Evolutionary conservation across 345 rosid species (phyloP), one percentile per base, ranked within the genome.

Genomic region (Fremontodendron californicum): DNA sequence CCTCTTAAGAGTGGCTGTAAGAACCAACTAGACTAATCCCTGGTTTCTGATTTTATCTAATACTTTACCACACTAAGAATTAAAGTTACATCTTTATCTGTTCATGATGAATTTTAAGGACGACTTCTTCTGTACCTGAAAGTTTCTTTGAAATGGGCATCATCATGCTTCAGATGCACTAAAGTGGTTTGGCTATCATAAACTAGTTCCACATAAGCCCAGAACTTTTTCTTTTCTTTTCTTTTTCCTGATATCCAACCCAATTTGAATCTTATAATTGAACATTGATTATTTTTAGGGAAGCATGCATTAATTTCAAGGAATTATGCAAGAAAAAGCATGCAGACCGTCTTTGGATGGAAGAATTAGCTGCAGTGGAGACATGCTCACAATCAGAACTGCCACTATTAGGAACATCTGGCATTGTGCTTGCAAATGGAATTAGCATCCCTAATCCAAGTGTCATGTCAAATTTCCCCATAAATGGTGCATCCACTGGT

Each of bases 341-440:
- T 21, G 86, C 88, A 0, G 96, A 92, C 31, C 89, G 89, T 69
- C 91, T 86, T 57, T 92, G 97, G 97, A 94, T 94, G 87, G 87
- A 92, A 45, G 95, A 94, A 84, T 75, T 94, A 83, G 93, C 92
- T 8, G 98, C 97, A 49, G 90, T 94, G 81, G 85, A 88, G 86
- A 94, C 91, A 18, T 89, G 78, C 57, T 77, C 85, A 35, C 89
- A 94, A 18, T 62, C 84, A 0, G 91, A 92, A 35, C 83, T 92
- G 75, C 75, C 93, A 40, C 68, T 85, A 42, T 19, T 84, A 23
- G 90, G 86, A 79, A 86, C 90, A 55, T 85, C 97, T 3, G 93
- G 90, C 81, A 87, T 92, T 81, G 80, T 88, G 67, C 91, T 92
- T 57, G 66, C 85, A 18, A 94, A 87, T 77, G 94, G 89, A 71